Percentiles rank a stretch among this genome's conserved stretches.
Conservation (phyloP, 257 asterid species). For the Solanum microdontum region DNA sequence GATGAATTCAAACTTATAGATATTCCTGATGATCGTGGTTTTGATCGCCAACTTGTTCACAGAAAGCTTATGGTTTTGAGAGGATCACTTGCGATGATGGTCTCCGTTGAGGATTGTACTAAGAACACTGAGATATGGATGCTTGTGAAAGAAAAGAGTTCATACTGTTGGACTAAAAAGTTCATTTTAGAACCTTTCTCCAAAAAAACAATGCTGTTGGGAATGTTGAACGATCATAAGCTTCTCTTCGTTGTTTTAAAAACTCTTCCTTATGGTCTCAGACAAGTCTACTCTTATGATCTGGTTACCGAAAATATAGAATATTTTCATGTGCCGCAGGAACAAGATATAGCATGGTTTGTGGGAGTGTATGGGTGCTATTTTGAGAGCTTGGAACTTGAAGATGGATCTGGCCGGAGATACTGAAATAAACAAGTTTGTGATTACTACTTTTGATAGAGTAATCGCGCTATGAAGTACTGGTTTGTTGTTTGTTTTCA, state of each 20-base stretch:
- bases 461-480: not conserved
- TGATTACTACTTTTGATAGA: not conserved
- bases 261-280: not conserved
- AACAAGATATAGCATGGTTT: not conserved
- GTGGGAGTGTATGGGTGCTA: not conserved
- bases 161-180: not conserved
- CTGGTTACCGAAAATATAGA: not conserved
- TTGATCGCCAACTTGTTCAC: not conserved
- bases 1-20: not conserved
- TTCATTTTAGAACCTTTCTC: not conserved
- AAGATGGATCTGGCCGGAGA: not conserved
- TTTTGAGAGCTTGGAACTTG: not conserved
- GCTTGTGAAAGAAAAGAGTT: not conserved
- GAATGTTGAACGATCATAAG: not conserved
- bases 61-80: not conserved
- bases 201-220: not conserved
- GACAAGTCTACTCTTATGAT: not conserved
- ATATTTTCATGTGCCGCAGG: not conserved
- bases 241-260: not conserved
- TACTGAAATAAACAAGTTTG: not conserved
- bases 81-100: not conserved
- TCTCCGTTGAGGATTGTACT: not conserved
- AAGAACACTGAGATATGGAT: not conserved
- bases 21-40: not conserved
- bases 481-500: not conserved